Base-by-base conservation (phyloP, 805 yeast genomes). In the Candida dendrica region DNA sequence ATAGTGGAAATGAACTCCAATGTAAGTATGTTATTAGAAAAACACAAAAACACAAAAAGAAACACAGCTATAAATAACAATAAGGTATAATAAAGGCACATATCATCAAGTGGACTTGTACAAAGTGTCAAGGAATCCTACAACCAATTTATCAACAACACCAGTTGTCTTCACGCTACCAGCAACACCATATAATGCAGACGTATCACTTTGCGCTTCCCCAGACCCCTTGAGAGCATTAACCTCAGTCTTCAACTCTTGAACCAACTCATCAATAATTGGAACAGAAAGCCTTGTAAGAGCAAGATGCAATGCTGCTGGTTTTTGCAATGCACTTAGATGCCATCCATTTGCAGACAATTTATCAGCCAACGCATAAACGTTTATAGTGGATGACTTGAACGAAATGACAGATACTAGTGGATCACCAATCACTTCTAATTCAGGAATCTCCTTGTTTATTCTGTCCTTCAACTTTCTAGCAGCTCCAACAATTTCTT, bases 111-210 rank as follows among this genome's bases (percentile, higher is more conserved):
- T 13, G 16, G 68, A 56, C 56, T 87, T 84, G 61, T 88, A 91
- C 36, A 93, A 58, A 7, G 86, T 71, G 58, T 93, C 96, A 22
- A 93, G 64, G 58, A 91, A 91, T 0, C 84, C 90, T 13, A 75
- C 83, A 34, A 91, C 84, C 10, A 91, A 62, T 42, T 74, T 71
- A 45, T 84, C 95, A 10, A 89, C 96, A 13, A 93, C 79, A 3
- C 95, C 93, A 0, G 80, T 74, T 0, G 96, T 88, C 43, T 75
- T 68, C 18, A 93, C 77, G 55, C 93, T 85, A 7, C 96, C 97
- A 2, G 98, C 98, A 37, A 91, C 95, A 50, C 98, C 98, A 56
- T 91, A 91, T 36, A 91, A 58, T 3, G 93, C 95, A 14, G 95
- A 93, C 1, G 96, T 87, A 44, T 84, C 87, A 17, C 77, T 74